phyloP scores from a whole-genome alignment of 148 eudicot species.

The Rhododendron ovatum region DNA sequence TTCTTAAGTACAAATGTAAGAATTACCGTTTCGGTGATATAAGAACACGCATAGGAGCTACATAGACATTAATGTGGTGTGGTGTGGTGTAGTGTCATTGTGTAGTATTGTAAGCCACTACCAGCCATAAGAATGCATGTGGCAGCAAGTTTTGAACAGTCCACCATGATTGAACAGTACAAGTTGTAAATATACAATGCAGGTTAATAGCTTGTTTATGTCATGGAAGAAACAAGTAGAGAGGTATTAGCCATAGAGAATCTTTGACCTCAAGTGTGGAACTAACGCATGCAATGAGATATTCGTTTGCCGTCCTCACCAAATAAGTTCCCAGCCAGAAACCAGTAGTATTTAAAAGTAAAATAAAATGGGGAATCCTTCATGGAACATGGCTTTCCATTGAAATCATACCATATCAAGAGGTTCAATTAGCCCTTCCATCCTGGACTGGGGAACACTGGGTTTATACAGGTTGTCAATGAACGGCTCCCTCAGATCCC shows the following conservation, averaged over 20 bases:
- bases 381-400: neutral
- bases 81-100: neutral
- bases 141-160: slow-evolving; percentile 1
- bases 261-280: neutral
- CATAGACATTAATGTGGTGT: neutral
- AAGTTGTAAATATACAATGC: neutral
- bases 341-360: neutral
- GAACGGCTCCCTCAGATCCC: slow-evolving; percentile 90
- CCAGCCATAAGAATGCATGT: neutral
- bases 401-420: slow-evolving; percentile 74
- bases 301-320: neutral
- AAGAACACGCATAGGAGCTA: neutral
- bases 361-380: neutral
- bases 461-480: slow-evolving; percentile 87
- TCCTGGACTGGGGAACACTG: slow-evolving; percentile 75
- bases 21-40: neutral
- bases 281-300: neutral
- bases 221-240: slow-evolving; percentile 2
- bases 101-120: neutral
- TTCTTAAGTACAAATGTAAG: neutral
- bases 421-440: slow-evolving; percentile 78
- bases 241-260: neutral
- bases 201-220: neutral
- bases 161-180: neutral
- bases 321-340: neutral